Conservation (phyloP, 345 rosid species). For the Moricandia arvensis region DNA sequence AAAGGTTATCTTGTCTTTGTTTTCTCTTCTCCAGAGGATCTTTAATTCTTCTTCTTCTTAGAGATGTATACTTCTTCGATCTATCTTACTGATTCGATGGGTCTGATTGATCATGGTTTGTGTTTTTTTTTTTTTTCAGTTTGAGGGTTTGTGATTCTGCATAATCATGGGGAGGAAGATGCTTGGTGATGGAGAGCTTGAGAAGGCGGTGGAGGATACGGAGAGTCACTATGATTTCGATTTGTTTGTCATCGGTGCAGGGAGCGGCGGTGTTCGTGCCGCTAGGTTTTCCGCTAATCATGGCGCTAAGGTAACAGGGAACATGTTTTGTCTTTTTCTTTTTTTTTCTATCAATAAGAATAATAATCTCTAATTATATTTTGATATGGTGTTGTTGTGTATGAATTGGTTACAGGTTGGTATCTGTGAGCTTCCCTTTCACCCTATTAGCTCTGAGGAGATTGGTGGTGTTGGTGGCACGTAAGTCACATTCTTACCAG, state of each 20-base stretch:
- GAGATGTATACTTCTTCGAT: neutral
- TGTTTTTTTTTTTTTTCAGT: neutral
- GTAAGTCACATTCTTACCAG: slow-evolving; percentile 50
- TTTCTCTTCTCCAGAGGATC: neutral
- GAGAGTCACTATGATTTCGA: slow-evolving; percentile 67
- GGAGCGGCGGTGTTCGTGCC: slow-evolving; percentile 99
- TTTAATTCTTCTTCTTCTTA: neutral
- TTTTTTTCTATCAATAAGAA: neutral
- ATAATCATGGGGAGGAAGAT: slow-evolving; percentile 83
- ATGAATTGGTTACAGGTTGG: slow-evolving; percentile 56
- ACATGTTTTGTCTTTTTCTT: neutral
- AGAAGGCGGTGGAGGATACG: slow-evolving; percentile 28
- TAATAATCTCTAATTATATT: neutral
- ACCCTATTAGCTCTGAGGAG: slow-evolving; percentile 91
- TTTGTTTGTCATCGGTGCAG: slow-evolving; percentile 93
- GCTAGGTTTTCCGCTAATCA: slow-evolving; percentile 82
- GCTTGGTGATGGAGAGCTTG: slow-evolving; percentile 70
- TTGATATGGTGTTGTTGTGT: neutral
- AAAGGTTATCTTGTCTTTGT: neutral
- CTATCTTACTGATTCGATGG: neutral
- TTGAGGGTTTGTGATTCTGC: slow-evolving; percentile 11
- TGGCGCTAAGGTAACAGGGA: slow-evolving; percentile 77
- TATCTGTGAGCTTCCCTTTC: slow-evolving; percentile 94
- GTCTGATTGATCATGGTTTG: neutral
- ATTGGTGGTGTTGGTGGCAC: slow-evolving; percentile 99